Base-by-base conservation (phyloP, 2,329 filamentous ascomycete species). In the Arachnomyces sp. region DNA sequence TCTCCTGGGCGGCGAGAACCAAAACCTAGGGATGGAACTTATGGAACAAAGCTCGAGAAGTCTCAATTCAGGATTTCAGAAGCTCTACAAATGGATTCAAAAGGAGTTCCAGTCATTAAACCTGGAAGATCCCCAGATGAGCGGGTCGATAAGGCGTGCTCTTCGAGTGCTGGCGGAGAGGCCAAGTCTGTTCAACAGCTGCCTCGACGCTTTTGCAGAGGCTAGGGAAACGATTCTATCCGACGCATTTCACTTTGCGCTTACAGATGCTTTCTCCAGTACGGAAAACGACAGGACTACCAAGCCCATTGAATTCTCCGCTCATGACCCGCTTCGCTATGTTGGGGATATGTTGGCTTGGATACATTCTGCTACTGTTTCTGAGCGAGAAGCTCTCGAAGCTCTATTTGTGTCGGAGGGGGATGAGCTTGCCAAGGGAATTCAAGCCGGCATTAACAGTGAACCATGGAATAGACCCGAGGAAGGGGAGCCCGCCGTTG, bases 301-400 rank as follows among this genome's bases (percentile, higher is more conserved):
- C 28, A 95, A 96, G 57, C 90, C 92, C 0, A 98, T 98, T 48
- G 90, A 98, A 57, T 77, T 96, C 52, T 83, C 82, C 8, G 90
- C 92, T 1, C 90, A 96, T 58, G 92, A 98, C 55, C 82, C 87
- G 1, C 66, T 96, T 17, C 79, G 92, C 14, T 96, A 96, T 59
- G 80, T 93, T 2, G 88, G 92, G 39, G 92, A 98, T 57, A 98
- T 98, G 89, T 74, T 98, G 11, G 92, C 92, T 4, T 98, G 92
- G 92, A 80, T 84, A 4, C 92, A 98, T 59, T 94, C 92, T 0
- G 84, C 89, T 2, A 82, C 90, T 0, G 92, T 98, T 1, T 93
- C 90, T 25, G 92, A 98, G 61, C 77, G 85, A 38, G 92, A 98
- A 62, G 88, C 89, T 0, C 71, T 98, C 4, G 90, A 96, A 59